Conservation (phyloP, 805 yeast species). For the Yarrowia sp. region DNA sequence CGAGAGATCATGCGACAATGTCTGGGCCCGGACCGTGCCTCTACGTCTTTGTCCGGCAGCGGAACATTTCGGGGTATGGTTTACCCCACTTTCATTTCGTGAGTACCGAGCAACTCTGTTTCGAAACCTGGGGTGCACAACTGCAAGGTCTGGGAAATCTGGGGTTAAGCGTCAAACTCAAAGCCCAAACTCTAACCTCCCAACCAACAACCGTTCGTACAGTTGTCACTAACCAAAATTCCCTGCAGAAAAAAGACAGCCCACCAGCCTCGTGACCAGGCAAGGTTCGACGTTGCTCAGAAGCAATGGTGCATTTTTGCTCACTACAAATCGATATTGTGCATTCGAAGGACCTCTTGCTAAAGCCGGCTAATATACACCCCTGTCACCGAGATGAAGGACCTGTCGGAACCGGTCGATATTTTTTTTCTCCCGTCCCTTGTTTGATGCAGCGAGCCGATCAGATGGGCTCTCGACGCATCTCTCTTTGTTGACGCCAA, state of each 20-base stretch:
- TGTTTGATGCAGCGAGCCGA: background rate
- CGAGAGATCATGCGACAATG: background rate
- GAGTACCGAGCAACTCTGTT: slow-evolving; percentile 16
- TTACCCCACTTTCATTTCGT: slow-evolving; percentile 14
- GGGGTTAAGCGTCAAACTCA: background rate
- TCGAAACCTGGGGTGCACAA: slow-evolving; percentile 18
- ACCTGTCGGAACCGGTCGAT: background rate
- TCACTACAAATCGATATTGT: no score
- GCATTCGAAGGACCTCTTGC: no score
- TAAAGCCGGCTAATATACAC: background rate
- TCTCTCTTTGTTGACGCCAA: background rate
- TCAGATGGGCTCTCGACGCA: background rate
- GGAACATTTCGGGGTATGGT: background rate
- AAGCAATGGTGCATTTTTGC: no score
- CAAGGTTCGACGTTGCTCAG: no score
- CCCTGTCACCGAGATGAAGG: background rate
- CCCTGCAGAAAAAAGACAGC: background rate
- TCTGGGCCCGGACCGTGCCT: no score
- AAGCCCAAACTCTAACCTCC: background rate
- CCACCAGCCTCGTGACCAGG: no score
- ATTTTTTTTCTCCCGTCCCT: background rate
- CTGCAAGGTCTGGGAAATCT: background rate
- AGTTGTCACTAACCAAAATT: background rate
- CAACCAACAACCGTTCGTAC: background rate
- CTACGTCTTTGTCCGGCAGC: background rate